Percentiles rank a stretch among this genome's conserved stretches.
These are phyloP conservation scores for rapeseed (Brassica napus) DNA, from an alignment of 345 rosid genomes.

Conservation along the genomic window Da-Ae NC_063440.1:7305501-7306000, in stretches of 20 bases:
- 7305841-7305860: neutral
- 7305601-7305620: neutral
- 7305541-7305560: no score
- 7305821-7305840: neutral
- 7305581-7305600: neutral
- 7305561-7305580: no score
- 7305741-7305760: neutral
- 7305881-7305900: neutral
- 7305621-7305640: neutral
- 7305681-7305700: neutral
- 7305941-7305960: neutral
- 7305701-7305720: no score
- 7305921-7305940: neutral
- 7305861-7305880: neutral
- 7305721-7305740: no score
- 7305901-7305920: neutral
- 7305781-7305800: neutral
- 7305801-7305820: neutral
- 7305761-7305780: neutral
- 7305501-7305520: no score
- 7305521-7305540: no score
- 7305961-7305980: neutral
- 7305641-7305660: neutral
- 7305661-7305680: no score
- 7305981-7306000: neutral